Evolutionary conservation across 495 filamentous ascomycete species (phyloP).

Genomic region (Hypoxylon intermedium): DNA sequence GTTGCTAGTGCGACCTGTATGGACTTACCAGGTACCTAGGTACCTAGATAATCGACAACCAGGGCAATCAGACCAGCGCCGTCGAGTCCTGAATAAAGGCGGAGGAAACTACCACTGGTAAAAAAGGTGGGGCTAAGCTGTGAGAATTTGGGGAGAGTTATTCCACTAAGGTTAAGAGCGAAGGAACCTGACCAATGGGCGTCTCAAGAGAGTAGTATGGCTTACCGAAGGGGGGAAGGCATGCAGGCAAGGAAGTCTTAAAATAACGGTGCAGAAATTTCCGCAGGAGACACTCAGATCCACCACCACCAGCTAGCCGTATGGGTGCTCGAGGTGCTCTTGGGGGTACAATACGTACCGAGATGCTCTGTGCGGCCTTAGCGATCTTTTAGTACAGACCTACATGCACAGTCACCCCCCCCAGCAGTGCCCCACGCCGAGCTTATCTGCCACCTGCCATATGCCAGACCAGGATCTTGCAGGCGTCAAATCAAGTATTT

Average conservation of each 20-base stretch:
- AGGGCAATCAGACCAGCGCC: conserved; percentile 16
- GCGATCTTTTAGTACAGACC: conserved; percentile 18
- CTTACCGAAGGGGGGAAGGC: conserved; percentile 41
- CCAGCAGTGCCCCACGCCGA: conserved; percentile 17
- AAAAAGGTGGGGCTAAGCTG: background rate
- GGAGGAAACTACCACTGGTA: conserved; percentile 13
- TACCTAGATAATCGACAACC: too few relatives aligned
- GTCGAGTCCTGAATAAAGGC: conserved; percentile 24
- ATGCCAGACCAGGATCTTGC: conserved; percentile 6
- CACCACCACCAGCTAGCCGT: conserved; percentile 8
- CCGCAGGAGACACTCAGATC: conserved; percentile 28
- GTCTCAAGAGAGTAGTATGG: conserved; percentile 9
- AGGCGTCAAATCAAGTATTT: conserved; percentile 34
- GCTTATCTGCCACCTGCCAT: conserved; percentile 17
- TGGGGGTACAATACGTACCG: conserved; percentile 17
- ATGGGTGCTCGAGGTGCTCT: background rate
- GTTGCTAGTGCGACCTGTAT: background rate
- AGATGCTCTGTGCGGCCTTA: conserved; percentile 31
- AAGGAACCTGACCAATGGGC: conserved; percentile 20
- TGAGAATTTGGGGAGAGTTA: conserved; percentile 24
- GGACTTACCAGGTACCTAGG: conserved; percentile 24
- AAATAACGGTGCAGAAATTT: conserved; percentile 44
- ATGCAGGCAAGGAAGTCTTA: conserved; percentile 32
- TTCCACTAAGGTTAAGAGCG: conserved; percentile 29
- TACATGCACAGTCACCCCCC: conserved; percentile 19